Evolutionary conservation across 148 eudicot genomes (phyloP), one percentile per base, ranked within the genome.

Genomic region (Dysphania ambrosioides): DNA sequence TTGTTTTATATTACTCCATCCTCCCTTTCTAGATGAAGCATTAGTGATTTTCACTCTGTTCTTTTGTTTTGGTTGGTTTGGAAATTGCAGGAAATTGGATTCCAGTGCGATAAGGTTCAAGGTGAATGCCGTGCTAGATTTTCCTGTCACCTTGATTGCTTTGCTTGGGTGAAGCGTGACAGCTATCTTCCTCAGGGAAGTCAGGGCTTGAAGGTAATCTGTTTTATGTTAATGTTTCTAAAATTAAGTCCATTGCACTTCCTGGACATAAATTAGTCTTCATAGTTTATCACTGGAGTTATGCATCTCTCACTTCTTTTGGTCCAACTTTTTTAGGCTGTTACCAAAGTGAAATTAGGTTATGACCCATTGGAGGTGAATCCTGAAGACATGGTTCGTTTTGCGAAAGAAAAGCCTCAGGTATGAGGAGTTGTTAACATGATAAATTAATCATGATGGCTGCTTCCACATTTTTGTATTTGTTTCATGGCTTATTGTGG

Each of bases 91-190:
- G 99, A 92, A 72, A 84, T 96, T 31, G 99, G 99, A 64, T 96
- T 92, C 80, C 91, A 82, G 36, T 96, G 99, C 74, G 97, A 96
- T 81, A 88, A 88, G 85, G 85, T 72, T 86, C 99, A 96, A 77
- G 99, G 99, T 73, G 99, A 96, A 89, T 96, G 97, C 73, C 97
- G 97, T 84, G 91, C 99, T 68, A 92, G 91, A 85, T 96, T 96
- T 92, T 93, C 99, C 76, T 96, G 99, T 82, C 99, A 96, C 76
- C 82, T 96, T 75, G 99, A 96, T 89, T 96, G 99, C 88, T 92
- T 90, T 85, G 97, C 99, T 10, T 96, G 99, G 99, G 99, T 96
- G 62, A 96, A 96, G 77, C 99, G 99, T 88, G 99, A 96, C 85
- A 92, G 99, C 85, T 96, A 96, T 87, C 96, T 96, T 35, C 99